Conservation (phyloP, 2,329 filamentous ascomycete genomes). For the Hymenoscyphus fraxineus region DNA sequence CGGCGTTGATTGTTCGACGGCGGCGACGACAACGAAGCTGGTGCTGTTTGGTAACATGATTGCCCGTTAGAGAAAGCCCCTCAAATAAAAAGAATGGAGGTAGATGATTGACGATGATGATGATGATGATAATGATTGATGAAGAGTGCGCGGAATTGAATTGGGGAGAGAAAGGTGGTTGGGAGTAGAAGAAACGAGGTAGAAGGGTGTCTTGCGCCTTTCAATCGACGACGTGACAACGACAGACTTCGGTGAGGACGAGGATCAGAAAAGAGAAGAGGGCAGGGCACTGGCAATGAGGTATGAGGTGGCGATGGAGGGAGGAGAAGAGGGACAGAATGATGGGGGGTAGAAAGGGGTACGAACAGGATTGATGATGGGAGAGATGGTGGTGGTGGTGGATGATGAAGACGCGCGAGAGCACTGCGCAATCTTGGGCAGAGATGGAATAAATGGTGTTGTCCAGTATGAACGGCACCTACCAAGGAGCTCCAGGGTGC, state of each 20-base stretch:
- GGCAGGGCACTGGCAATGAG: slow-evolving; percentile 14
- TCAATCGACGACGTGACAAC: slow-evolving; percentile 20
- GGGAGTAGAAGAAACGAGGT: slow-evolving; percentile 23
- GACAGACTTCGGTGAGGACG: slow-evolving; percentile 14
- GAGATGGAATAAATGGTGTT: background rate
- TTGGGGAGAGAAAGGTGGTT: slow-evolving; percentile 5
- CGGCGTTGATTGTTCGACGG: slow-evolving; percentile 25
- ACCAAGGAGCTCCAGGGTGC: background rate
- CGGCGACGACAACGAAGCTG: slow-evolving; percentile 26
- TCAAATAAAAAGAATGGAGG: slow-evolving; percentile 25
- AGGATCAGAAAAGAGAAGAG: slow-evolving; percentile 21
- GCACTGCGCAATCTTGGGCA: background rate
- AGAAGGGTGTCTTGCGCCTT: slow-evolving; percentile 24
- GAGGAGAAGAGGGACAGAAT: slow-evolving; percentile 11
- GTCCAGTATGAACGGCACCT: background rate
- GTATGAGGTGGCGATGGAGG: slow-evolving; percentile 1
- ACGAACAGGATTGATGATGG: slow-evolving; percentile 35
- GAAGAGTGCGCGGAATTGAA: slow-evolving; percentile 12
- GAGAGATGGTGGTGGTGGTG: slow-evolving; percentile 6
- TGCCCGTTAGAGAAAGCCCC: slow-evolving; percentile 37
- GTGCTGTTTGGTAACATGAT: slow-evolving; percentile 38
- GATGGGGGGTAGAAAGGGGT: slow-evolving; percentile 22
- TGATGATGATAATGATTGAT: slow-evolving; percentile 11
- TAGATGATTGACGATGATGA: background rate
- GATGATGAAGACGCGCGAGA: background rate